Evolutionary conservation across 2,329 filamentous ascomycete genomes (phyloP).

Genomic region (Ambrosiella cleistominuta): DNA sequence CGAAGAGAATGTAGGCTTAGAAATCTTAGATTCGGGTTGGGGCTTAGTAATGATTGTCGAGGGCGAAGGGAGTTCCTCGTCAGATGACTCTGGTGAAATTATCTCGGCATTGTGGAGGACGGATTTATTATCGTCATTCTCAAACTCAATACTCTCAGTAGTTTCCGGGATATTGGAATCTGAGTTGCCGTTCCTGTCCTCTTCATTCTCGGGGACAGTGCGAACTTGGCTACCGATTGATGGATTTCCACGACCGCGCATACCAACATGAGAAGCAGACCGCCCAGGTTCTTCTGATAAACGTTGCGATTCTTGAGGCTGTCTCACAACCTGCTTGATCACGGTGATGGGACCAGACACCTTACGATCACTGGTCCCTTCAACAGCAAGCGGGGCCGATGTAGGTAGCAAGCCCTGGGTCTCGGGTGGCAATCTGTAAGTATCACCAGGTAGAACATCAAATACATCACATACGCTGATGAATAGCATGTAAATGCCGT

Average conservation of each 20-base stretch:
- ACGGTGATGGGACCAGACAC: slow-evolving; percentile 17
- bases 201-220: slow-evolving; percentile 48
- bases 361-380: slow-evolving; percentile 17
- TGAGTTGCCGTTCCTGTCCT: slow-evolving; percentile 38
- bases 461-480: slow-evolving; percentile 93
- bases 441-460: slow-evolving; percentile 75
- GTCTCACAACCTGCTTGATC: slow-evolving; percentile 5
- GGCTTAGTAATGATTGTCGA: background rate
- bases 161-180: background rate
- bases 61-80: slow-evolving; percentile 25
- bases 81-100: slow-evolving; percentile 21
- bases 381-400: background rate
- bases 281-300: slow-evolving; percentile 8
- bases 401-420: slow-evolving; percentile 59
- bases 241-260: slow-evolving; percentile 44
- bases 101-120: slow-evolving; percentile 3
- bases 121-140: slow-evolving; percentile 16
- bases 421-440: slow-evolving; percentile 86
- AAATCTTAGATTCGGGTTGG: background rate
- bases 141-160: background rate
- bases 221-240: slow-evolving; percentile 63
- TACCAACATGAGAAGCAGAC: slow-evolving; percentile 48
- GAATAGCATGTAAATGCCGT: slow-evolving; percentile 91
- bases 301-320: background rate
- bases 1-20: background rate